Evolutionary conservation across 208 protist species (phyloP), one percentile per base, ranked within the genome.

Genomic region (Vickermania spadyakhi): DNA sequence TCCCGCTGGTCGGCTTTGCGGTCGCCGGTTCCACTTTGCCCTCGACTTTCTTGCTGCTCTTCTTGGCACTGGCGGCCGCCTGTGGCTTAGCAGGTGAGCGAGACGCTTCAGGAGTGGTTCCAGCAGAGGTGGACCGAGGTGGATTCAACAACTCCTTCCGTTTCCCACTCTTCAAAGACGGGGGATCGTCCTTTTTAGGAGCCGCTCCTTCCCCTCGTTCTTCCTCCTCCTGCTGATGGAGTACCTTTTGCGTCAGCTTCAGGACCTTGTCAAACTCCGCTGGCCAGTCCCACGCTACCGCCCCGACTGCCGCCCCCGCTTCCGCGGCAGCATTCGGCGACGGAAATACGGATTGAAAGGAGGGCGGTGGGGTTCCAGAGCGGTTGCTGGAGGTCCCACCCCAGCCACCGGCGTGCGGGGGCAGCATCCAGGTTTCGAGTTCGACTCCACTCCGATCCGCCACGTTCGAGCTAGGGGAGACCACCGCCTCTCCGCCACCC

Each of bases 201-300:
- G 58, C 60, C 28, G 28, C 31, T 5, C 28, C 66, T 29, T 30
- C 62, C 1, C 63, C 29, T 4, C 52, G 25, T 14, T 51, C 25
- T 36, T 72, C 66, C 52, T 72, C 69, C n/a, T 79, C 70, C n/a
- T 92, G 85, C 29, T 70, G 65, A 22, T 84, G 69, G 50, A 92
- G 79, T 53, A 87, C 58, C 55, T 87, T 66, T 18, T 66, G 71
- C 13, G 85, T 92, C 41, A 89, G 70, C 28, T 68, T 64, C 85
- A 92, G 86, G 42, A 92, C 70, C 28, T 77, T 66, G 53, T 78
- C 67, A 57, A 85, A 92, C 68, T 89, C 81, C 13, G 78, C 78
- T 3, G 59, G 61, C 85, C 85, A 92, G 60, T 92, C 76, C 36
- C 36, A 45, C 36, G 36, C 36, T n/a, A 45, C 36, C 11, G 36